A percentile compares a stretch with the other conserved stretches of the same genome.
These are phyloP conservation scores for Neurospora africana DNA, from an alignment of 495 filamentous ascomycete genomes.

Conservation along the genomic window DNA sequence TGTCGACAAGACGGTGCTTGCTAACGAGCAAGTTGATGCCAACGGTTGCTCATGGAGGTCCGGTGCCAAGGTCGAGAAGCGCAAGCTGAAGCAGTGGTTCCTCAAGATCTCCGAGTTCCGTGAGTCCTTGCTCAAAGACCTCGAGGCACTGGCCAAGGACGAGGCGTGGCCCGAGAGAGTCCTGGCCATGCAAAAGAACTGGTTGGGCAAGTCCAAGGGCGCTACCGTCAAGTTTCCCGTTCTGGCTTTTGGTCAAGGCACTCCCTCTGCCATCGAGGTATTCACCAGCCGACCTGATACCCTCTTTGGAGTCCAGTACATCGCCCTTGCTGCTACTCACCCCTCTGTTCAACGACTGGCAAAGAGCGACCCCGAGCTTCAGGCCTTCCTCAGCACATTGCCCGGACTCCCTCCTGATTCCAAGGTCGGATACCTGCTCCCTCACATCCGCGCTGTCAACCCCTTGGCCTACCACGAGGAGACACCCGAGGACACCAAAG, in stretches of 20 bases:
- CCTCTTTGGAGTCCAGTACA: constrained; percentile 70
- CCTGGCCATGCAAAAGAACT: constrained; percentile 74
- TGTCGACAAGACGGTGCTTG: constrained; percentile 77
- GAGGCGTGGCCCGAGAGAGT: constrained; percentile 73
- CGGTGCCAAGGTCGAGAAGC: constrained; percentile 73
- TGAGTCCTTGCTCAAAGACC: constrained; percentile 60
- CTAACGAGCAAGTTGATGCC: constrained; percentile 83
- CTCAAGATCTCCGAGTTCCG: constrained; percentile 72
- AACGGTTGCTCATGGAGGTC: constrained; percentile 81
- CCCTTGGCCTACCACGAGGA: constrained; percentile 51
- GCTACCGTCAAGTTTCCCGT: constrained; percentile 62
- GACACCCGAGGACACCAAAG: constrained; percentile 35
- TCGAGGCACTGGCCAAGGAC: constrained; percentile 51
- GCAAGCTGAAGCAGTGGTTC: constrained; percentile 80
- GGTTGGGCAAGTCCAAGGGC: constrained; percentile 71
- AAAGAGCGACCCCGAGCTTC: constrained; percentile 46
- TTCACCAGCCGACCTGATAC: constrained; percentile 83
- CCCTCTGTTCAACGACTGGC: constrained; percentile 56
- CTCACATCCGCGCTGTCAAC: constrained; percentile 50
- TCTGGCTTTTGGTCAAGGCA: constrained; percentile 23
- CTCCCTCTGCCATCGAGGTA: constrained; percentile 47
- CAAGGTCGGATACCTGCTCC: constrained; percentile 62
- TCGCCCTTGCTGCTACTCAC: constrained; percentile 67
- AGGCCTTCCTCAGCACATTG: constrained; percentile 53
- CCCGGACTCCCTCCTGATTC: constrained; percentile 55